These are phyloP conservation scores for Paraphoma sp. DNA, from an alignment of 2,329 filamentous ascomycete species.

Conservation along the genomic window DNA sequence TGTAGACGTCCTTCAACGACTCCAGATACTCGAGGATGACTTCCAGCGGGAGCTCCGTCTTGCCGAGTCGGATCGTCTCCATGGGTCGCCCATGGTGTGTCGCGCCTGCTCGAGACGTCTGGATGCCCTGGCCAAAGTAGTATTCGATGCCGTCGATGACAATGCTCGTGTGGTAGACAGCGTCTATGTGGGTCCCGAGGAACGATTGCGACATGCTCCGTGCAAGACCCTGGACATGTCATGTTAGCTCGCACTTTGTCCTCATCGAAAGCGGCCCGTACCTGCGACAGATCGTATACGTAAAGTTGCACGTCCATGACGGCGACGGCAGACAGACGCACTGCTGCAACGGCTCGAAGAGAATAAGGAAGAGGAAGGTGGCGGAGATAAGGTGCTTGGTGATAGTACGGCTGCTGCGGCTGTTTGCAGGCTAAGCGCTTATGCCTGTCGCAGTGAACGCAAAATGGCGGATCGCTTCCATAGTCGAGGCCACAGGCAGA, in stretches of 20 bases:
- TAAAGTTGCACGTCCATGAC: slow-evolving; percentile 59
- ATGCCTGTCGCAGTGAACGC: background rate
- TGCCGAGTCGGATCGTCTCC: slow-evolving; percentile 76
- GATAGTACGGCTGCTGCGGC: background rate
- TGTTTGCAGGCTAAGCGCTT: background rate
- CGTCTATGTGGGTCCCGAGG: slow-evolving; percentile 78
- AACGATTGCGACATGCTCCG: slow-evolving; percentile 62
- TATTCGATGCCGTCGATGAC: slow-evolving; percentile 87
- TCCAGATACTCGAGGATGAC: slow-evolving; percentile 87
- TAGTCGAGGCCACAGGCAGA: background rate
- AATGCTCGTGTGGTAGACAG: slow-evolving; percentile 93
- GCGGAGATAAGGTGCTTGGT: background rate
- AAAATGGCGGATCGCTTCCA: background rate
- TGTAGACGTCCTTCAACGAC: slow-evolving; percentile 82
- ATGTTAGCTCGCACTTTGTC: slow-evolving; percentile 6
- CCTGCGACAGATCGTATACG: slow-evolving; percentile 59
- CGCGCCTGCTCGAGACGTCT: slow-evolving; percentile 77
- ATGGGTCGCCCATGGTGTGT: slow-evolving; percentile 89
- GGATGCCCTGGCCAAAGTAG: slow-evolving; percentile 86
- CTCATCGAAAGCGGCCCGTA: slow-evolving; percentile 13
- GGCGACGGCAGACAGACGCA: background rate
- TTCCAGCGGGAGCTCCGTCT: slow-evolving; percentile 78
- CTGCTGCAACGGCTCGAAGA: background rate
- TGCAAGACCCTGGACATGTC: slow-evolving; percentile 58
- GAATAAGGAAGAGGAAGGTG: background rate